These are phyloP conservation scores for Hirschioporus abietinus DNA, from an alignment of 768 basidiomycete species.

Conservation along the genomic window DNA sequence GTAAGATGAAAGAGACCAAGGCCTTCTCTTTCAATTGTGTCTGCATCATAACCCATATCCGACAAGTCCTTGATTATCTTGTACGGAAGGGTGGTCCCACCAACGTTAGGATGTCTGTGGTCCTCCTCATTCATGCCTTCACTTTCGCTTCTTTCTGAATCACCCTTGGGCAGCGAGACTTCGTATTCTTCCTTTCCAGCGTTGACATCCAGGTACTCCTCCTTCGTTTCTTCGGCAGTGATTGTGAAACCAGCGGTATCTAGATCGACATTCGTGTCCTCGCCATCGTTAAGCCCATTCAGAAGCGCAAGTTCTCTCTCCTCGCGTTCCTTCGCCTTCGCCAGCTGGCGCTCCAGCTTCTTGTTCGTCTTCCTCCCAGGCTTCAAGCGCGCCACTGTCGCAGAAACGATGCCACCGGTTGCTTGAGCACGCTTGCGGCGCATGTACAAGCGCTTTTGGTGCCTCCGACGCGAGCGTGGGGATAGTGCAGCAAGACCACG, in stretches of 20 bases:
- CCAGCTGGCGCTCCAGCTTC: conserved; percentile 1
- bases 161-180: neutral
- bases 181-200: conserved; percentile 6
- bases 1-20: conserved; percentile 46
- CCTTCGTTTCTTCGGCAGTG: conserved; percentile 8
- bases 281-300: conserved; percentile 13
- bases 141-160: conserved; percentile 2
- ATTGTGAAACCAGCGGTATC: conserved; percentile 16
- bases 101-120: conserved; percentile 16
- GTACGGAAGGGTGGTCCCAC: conserved; percentile 42
- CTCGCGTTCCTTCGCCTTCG: neutral
- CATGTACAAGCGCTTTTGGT: conserved; percentile 64
- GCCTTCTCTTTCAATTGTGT: conserved; percentile 35
- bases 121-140: conserved; percentile 11
- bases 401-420: conserved; percentile 29
- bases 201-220: conserved; percentile 11
- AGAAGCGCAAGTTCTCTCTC: conserved; percentile 26
- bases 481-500: conserved; percentile 1
- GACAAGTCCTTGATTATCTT: conserved; percentile 38
- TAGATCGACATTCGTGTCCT: neutral
- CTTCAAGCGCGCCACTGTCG: conserved; percentile 29
- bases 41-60: conserved; percentile 39
- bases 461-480: conserved; percentile 6
- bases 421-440: conserved; percentile 57
- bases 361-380: conserved; percentile 31